These are phyloP conservation scores for Cystobasidiaceae sp. DNA, from an alignment of 1,284 basidiomycete genomes.

Conservation along the genomic window DNA sequence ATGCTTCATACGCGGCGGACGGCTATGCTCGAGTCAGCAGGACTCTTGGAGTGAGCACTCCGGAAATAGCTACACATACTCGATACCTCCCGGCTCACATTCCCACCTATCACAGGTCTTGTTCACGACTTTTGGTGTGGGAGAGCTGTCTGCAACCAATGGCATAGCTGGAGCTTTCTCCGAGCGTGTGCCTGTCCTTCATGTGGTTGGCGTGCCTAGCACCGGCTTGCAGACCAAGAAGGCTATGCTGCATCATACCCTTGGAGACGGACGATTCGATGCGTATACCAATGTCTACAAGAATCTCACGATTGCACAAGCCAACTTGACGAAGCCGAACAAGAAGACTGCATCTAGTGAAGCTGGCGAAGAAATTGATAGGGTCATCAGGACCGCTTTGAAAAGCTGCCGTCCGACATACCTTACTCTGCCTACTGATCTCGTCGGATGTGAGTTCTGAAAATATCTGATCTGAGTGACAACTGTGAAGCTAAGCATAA, in stretches of 20 bases:
- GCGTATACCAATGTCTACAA: conserved; percentile 72
- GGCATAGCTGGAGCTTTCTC: conserved; percentile 63
- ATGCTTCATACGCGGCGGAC: conserved; percentile 53
- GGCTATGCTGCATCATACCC: conserved; percentile 53
- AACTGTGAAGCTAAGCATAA: neutral
- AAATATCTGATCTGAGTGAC: neutral
- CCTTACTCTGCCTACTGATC: conserved; percentile 77
- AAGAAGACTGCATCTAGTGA: conserved; percentile 49
- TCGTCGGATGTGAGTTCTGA: conserved; percentile 52
- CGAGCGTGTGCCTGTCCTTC: conserved; percentile 86
- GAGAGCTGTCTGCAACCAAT: conserved; percentile 77
- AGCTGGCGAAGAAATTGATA: conserved; percentile 71
- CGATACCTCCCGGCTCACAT: conserved; percentile 8
- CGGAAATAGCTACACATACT: too few species aligned
- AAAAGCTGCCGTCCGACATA: conserved; percentile 58
- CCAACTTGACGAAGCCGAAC: conserved; percentile 40
- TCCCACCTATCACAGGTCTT: conserved; percentile 18
- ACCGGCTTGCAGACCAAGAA: conserved; percentile 60
- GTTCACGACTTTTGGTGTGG: conserved; percentile 74
- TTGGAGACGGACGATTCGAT: conserved; percentile 70
- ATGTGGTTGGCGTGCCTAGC: conserved; percentile 82
- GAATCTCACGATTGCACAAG: conserved; percentile 69
- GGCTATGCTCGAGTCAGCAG: conserved; percentile 84
- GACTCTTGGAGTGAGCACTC: conserved; percentile 20
- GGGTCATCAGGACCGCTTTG: conserved; percentile 63